Conservation (phyloP, 495 filamentous ascomycete species). For the Evernia prunastri region DNA sequence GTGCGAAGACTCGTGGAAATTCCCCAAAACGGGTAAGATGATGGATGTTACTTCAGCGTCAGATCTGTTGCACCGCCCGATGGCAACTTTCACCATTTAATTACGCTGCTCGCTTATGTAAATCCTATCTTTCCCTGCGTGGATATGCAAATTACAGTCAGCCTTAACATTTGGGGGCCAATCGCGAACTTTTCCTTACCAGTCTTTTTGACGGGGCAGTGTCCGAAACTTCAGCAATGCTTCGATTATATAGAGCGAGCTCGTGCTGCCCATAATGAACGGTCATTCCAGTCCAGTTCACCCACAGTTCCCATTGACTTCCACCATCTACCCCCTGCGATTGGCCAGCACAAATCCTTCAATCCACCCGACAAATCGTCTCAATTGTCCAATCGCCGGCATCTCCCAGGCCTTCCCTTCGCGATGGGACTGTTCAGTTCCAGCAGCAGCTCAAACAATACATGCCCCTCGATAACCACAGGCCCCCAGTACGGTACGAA, state of each 20-base stretch:
- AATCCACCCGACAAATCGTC: not conserved
- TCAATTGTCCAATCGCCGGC: not conserved
- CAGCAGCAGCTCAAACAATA: not conserved
- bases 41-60: conserved; percentile 6
- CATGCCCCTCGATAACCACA: conserved; percentile 4
- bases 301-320: too few relatives aligned
- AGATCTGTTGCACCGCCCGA: not conserved
- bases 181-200: not conserved
- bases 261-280: not conserved
- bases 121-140: not conserved
- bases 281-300: not conserved
- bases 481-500: conserved; percentile 11
- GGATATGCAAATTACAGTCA: too few relatives aligned
- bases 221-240: not conserved
- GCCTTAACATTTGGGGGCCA: not conserved
- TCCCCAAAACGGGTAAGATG: conserved; percentile 2
- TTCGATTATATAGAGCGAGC: conserved; percentile 3
- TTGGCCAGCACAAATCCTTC: not conserved
- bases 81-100: conserved; percentile 6
- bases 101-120: not conserved
- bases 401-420: not conserved
- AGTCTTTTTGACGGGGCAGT: not conserved
- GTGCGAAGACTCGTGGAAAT: not conserved
- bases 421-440: not conserved
- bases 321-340: not conserved